phyloP scores from a whole-genome alignment of 495 filamentous ascomycete species.

The Haplographium delicatum region DNA sequence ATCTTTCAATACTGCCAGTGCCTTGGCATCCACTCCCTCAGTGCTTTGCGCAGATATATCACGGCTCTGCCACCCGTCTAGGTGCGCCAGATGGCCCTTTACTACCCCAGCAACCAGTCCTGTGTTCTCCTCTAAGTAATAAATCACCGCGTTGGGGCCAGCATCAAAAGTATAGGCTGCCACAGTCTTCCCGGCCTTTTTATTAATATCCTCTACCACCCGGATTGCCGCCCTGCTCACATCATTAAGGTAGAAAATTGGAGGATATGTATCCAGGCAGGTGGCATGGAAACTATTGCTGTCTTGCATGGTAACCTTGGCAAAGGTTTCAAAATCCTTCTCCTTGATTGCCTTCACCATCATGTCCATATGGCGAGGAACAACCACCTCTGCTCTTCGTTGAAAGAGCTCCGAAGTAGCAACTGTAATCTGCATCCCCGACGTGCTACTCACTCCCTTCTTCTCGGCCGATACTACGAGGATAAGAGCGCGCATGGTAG shows the following conservation, averaged over 20 bases:
- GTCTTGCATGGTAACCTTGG: slow-evolving; percentile 87
- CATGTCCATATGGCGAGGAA: slow-evolving; percentile 75
- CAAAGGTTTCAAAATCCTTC: slow-evolving; percentile 82
- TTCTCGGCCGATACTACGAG: slow-evolving; percentile 88
- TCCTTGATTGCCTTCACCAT: slow-evolving; percentile 78
- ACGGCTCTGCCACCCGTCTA: slow-evolving; percentile 59
- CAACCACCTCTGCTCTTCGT: slow-evolving; percentile 62
- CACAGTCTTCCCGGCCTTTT: slow-evolving; percentile 61
- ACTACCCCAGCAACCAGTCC: slow-evolving; percentile 67
- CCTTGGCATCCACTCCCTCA: slow-evolving; percentile 47
- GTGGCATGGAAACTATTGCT: slow-evolving; percentile 95
- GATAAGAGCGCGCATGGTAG: slow-evolving; percentile 85
- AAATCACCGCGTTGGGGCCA: slow-evolving; percentile 93
- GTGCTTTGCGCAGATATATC: slow-evolving; percentile 44
- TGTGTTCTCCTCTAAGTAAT: slow-evolving; percentile 77
- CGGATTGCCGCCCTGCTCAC: slow-evolving; percentile 77
- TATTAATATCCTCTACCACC: slow-evolving; percentile 84
- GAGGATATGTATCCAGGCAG: slow-evolving; percentile 89
- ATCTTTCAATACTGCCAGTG: slow-evolving; percentile 57
- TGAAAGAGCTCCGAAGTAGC: slow-evolving; percentile 77
- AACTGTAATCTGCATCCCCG: slow-evolving; percentile 96
- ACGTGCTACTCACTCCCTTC: slow-evolving; percentile 87
- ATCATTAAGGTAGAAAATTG: slow-evolving; percentile 98
- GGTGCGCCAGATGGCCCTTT: slow-evolving; percentile 43
- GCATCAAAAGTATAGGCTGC: slow-evolving; percentile 98